A percentile compares a stretch with the other conserved stretches of the same genome.
Conservation (phyloP, 2,329 filamentous ascomycete species). For the Hypoxylon sp. region DNA sequence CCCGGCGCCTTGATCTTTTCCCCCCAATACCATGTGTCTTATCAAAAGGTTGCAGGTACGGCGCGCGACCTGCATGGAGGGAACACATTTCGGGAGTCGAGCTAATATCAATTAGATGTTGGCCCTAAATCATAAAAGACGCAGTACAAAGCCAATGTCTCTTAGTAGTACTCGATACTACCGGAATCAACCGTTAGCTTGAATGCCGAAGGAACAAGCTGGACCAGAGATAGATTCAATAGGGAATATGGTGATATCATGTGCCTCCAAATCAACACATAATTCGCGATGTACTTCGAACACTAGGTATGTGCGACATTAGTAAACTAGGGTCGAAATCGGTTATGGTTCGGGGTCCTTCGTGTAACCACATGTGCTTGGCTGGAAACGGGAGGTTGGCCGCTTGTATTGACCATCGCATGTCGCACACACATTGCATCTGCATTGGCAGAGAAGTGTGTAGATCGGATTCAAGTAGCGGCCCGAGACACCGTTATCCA, state of each 20-base stretch:
- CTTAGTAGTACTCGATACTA: neutral
- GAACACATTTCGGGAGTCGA: slow-evolving; percentile 4
- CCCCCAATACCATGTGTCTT: slow-evolving; percentile 18
- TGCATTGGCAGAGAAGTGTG: slow-evolving; percentile 35
- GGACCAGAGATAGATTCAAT: slow-evolving; percentile 3
- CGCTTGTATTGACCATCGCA: slow-evolving; percentile 27
- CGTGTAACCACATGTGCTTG: slow-evolving; percentile 30
- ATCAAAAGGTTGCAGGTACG: slow-evolving; percentile 28
- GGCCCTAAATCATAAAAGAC: slow-evolving; percentile 2
- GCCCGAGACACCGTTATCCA: slow-evolving; percentile 36
- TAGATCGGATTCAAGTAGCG: slow-evolving; percentile 42
- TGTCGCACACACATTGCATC: slow-evolving; percentile 38
- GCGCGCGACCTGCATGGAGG: slow-evolving; percentile 28
- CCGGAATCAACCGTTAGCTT: slow-evolving; percentile 2
- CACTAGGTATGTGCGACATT: slow-evolving; percentile 9
- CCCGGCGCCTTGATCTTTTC: slow-evolving; percentile 25
- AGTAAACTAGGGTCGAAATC: slow-evolving; percentile 15
- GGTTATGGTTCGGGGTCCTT: slow-evolving; percentile 18
- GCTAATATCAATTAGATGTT: neutral
- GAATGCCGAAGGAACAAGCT: slow-evolving; percentile 4
- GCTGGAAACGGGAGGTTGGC: slow-evolving; percentile 28
- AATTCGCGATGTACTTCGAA: slow-evolving; percentile 15
- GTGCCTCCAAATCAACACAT: slow-evolving; percentile 13
- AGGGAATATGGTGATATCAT: slow-evolving; percentile 18
- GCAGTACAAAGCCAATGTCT: slow-evolving; percentile 1